A percentile compares a stretch with the other conserved stretches of the same genome.
These are phyloP conservation scores for Boletus vinaceobasis DNA, from an alignment of 768 basidiomycete species.

Conservation along the genomic window DNA sequence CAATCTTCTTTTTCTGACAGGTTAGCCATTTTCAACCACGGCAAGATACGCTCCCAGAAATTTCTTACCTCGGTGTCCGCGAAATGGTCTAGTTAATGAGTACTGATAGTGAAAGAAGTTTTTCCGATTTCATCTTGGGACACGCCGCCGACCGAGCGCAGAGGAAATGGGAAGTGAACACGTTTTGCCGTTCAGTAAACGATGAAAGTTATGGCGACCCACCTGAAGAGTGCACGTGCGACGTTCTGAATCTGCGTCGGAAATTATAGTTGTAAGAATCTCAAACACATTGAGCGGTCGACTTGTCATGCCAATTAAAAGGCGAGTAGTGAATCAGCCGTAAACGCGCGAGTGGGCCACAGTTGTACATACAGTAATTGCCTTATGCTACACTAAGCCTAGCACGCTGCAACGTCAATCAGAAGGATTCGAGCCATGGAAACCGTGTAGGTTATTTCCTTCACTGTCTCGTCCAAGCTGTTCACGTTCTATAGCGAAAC, in stretches of 20 bases:
- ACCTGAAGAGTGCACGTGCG: neutral
- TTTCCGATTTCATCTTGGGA: neutral
- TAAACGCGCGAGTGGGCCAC: neutral
- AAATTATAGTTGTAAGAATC: neutral
- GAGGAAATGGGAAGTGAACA: neutral
- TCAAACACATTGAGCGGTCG: no score
- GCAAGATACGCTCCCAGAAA: neutral
- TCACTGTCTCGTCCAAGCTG: neutral
- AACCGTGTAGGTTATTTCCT: neutral
- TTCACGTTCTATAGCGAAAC: conserved; percentile 17
- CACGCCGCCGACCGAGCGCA: no score
- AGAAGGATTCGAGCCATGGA: neutral
- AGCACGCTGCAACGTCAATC: neutral
- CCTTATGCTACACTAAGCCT: neutral
- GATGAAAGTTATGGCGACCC: neutral
- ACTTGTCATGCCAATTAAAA: neutral
- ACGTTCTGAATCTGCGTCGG: neutral
- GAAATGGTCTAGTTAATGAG: neutral
- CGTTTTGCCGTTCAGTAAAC: neutral
- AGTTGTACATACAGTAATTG: neutral
- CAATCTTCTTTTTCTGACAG: no score
- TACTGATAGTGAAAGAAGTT: neutral
- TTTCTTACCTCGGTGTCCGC: neutral
- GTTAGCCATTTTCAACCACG: neutral
- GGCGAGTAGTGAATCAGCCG: neutral